These are phyloP conservation scores for Venturia pyrina DNA, from an alignment of 2,329 filamentous ascomycete genomes.

Conservation along the genomic window DNA sequence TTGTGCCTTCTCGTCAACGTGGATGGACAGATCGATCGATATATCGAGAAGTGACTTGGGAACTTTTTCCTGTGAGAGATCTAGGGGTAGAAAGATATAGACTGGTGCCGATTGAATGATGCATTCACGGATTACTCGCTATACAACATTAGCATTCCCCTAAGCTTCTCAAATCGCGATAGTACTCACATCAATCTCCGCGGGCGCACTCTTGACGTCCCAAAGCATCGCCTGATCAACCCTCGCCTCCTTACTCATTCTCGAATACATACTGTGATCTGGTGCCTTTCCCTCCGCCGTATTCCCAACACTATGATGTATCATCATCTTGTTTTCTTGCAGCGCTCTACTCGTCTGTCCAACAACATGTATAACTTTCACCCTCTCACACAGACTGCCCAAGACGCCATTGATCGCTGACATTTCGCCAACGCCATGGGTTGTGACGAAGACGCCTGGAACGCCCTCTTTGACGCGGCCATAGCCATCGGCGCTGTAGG, in stretches of 20 bases:
- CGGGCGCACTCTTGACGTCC: conserved; percentile 29
- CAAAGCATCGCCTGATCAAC: conserved; percentile 24
- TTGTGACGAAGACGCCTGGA: conserved; percentile 41
- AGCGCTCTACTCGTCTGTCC: conserved; percentile 33
- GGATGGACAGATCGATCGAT: conserved; percentile 25
- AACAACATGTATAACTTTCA: conserved; percentile 37
- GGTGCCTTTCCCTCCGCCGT: conserved; percentile 28
- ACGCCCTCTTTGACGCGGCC: conserved; percentile 42
- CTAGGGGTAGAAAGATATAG: conserved; percentile 35
- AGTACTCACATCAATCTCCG: conserved; percentile 30
- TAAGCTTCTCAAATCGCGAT: neutral
- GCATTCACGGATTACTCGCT: conserved; percentile 32
- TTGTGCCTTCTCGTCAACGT: conserved; percentile 20
- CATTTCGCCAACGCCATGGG: conserved; percentile 47
- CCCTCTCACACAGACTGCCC: conserved; percentile 33
- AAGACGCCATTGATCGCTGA: conserved; percentile 36
- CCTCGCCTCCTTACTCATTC: neutral
- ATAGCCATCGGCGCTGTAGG: conserved; percentile 50
- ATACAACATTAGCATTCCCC: neutral
- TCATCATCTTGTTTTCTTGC: conserved; percentile 35
- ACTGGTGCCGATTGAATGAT: conserved; percentile 30
- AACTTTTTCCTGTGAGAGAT: conserved; percentile 29
- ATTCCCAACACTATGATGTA: conserved; percentile 34
- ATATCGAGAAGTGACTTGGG: conserved; percentile 25
- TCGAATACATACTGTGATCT: conserved; percentile 4